These are phyloP conservation scores for Bipolaris cookei DNA, from an alignment of 2,329 filamentous ascomycete species.

Conservation along the genomic window DNA sequence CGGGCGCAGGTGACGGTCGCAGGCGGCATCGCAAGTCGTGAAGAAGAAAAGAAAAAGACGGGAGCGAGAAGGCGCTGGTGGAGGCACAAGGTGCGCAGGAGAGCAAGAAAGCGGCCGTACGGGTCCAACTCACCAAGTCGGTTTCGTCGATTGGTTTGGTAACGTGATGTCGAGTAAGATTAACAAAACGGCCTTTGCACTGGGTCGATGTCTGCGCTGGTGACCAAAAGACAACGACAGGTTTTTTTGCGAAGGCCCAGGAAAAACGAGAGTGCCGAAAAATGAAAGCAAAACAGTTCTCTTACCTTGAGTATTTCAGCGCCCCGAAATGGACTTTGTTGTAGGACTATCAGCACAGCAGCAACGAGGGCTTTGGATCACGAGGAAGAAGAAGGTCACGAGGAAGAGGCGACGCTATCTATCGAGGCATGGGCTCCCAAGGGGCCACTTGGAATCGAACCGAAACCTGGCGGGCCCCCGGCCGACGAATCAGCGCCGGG, in stretches of 20 bases:
- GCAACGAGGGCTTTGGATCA: constrained; percentile 14
- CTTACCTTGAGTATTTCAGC: constrained; percentile 5
- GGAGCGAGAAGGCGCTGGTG: not conserved
- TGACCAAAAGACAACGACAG: not conserved
- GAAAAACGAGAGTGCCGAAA: not conserved
- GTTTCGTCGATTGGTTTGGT: constrained; percentile 10
- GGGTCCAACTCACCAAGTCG: constrained; percentile 11
- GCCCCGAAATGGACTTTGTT: not conserved
- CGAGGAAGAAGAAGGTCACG: constrained; percentile 20
- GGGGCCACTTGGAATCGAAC: constrained; percentile 7
- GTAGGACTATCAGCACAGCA: constrained; percentile 6
- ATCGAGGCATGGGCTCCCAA: not conserved
- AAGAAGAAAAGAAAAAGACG: not conserved
- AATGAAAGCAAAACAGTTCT: not conserved
- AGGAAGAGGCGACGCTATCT: constrained; percentile 12
- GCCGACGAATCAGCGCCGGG: constrained; percentile 14
- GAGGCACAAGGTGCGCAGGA: not conserved
- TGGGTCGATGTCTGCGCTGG: constrained; percentile 7
- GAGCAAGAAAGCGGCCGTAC: constrained; percentile 1
- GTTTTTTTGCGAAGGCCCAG: too few relatives aligned
- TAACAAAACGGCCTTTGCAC: not conserved
- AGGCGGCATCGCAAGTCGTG: constrained; percentile 14
- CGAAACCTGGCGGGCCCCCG: constrained; percentile 8
- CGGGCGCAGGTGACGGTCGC: constrained; percentile 20
- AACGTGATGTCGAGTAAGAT: constrained; percentile 3